Percentiles rank a stretch among this genome's conserved stretches.
phyloP scores from a whole-genome alignment of 805 yeast genomes.

The Spathaspora gorwiae region DNA sequence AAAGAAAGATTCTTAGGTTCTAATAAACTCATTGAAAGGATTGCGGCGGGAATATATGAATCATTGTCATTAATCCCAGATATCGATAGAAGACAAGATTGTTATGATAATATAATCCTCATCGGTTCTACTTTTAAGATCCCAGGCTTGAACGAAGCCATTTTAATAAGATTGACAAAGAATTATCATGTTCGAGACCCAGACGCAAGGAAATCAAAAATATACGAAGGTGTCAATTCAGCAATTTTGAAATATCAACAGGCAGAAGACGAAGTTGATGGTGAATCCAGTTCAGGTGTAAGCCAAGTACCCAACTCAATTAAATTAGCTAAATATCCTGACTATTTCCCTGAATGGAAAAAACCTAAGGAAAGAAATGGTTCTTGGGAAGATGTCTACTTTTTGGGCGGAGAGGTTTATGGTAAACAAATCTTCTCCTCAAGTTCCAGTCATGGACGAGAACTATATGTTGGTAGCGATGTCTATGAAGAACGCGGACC shows the following conservation, averaged over 20 bases:
- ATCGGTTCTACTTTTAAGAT: constrained; percentile 76
- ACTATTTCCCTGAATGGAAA: constrained; percentile 95
- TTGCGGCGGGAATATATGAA: constrained; percentile 52
- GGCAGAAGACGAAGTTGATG: constrained; percentile 30
- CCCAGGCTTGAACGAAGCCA: constrained; percentile 69
- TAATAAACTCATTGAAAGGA: constrained; percentile 48
- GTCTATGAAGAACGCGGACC: constrained; percentile 81
- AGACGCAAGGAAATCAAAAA: constrained; percentile 16
- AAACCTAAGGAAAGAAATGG: constrained; percentile 46
- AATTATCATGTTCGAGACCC: constrained; percentile 47
- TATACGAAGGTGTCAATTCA: constrained; percentile 26
- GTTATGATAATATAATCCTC: constrained; percentile 78
- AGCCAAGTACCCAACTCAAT: constrained; percentile 79
- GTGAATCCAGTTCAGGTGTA: constrained; percentile 23
- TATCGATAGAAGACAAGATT: constrained; percentile 66
- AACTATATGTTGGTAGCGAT: constrained; percentile 62
- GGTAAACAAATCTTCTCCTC: constrained; percentile 77
- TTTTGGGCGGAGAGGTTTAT: constrained; percentile 83
- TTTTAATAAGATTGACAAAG: constrained; percentile 53
- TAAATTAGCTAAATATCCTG: constrained; percentile 69
- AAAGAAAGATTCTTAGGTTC: constrained; percentile 86
- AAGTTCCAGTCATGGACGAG: constrained; percentile 50
- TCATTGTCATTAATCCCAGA: constrained; percentile 59
- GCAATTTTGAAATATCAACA: constrained; percentile 42
- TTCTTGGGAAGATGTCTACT: constrained; percentile 66